Base-by-base conservation (phyloP, 2,329 filamentous ascomycete species). In the Didymella exigua region DNA sequence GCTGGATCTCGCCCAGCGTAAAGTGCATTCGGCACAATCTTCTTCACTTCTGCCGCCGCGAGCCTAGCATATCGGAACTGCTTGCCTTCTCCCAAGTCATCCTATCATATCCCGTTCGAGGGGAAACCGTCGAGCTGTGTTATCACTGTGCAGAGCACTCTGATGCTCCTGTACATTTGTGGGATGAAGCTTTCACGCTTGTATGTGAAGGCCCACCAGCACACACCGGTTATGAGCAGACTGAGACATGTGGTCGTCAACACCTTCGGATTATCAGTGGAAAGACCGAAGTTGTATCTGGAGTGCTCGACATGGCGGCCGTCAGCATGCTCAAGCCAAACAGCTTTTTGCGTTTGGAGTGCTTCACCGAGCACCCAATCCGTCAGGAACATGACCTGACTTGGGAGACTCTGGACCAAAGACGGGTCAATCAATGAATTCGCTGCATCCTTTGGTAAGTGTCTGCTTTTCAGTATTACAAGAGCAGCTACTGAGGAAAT, bases 361-460 rank as follows among this genome's bases (percentile, higher is more conserved):
- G 67, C 65, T 50, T 72, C 67, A 34, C 71, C 69, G 2, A 72
- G 62, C 60, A 72, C 64, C 68, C 71, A 72, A 50, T 70, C 68
- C 29, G 63, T 71, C 14, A 71, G 56, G 31, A 54, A 69, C 10
- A 54, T 49, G 7, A 67, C 40, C 4, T 18, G 37, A 4, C 9
- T 29, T 13, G 65, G 64, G 9, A 62, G 54, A 19, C 55, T 30
- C 5, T 63, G 27, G 26, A 65, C 56, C 23, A 61, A 60, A 4
- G 63, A 62, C 9, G 67, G 65, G 4, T 68, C 67, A 4, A 71
- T 66, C 21, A 70, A 38, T 4, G 67, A 71, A 34, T 73, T 71
- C 2, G 70, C 49, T 51, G 11, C 10, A 21, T 26, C 5, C 5
- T 3, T n/a, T n/a, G 3, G 13, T 51, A 21, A 51, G 26, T 18